These are phyloP conservation scores for Stenocarpella maydis DNA, from an alignment of 2,329 filamentous ascomycete species.

Conservation along the genomic window DNA sequence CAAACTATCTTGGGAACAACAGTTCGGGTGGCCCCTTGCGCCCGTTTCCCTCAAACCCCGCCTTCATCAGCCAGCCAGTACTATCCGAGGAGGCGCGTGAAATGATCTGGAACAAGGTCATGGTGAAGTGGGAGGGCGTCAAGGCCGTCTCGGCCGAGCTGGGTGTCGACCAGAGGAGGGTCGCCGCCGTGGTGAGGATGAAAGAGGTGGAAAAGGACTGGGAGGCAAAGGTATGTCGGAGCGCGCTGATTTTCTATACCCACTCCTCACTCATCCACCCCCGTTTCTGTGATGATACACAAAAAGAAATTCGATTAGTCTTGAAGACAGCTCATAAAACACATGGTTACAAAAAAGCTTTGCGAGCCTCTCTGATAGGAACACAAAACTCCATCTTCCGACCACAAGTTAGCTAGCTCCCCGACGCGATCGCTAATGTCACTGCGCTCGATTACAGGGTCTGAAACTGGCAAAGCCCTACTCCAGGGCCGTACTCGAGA, in stretches of 20 bases:
- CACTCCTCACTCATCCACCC: neutral
- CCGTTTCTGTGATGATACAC: constrained; percentile 61
- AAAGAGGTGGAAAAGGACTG: constrained; percentile 87
- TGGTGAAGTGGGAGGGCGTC: constrained; percentile 71
- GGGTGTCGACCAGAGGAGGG: constrained; percentile 81
- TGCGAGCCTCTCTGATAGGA: constrained; percentile 76
- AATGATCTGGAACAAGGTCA: constrained; percentile 76
- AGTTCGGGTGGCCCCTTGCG: constrained; percentile 44
- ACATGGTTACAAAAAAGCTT: constrained; percentile 88
- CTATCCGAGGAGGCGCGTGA: constrained; percentile 77
- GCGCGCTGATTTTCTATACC: neutral
- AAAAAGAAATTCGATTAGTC: constrained; percentile 99
- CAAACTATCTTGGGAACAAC: constrained; percentile 49
- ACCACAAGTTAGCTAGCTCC: constrained; percentile 30
- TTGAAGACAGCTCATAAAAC: constrained; percentile 79
- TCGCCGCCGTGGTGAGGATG: constrained; percentile 84
- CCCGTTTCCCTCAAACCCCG: constrained; percentile 78
- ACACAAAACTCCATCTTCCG: constrained; percentile 32
- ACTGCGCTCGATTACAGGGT: constrained; percentile 58
- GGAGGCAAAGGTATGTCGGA: constrained; percentile 74
- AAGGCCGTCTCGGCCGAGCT: constrained; percentile 80
- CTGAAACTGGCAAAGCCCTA: constrained; percentile 82
- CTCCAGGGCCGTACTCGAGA: constrained; percentile 75
- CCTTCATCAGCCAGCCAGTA: constrained; percentile 76
- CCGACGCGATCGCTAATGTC: constrained; percentile 38